phyloP scores from a whole-genome alignment of 2,329 filamentous ascomycete genomes.

The Domatiomyces globalis region DNA sequence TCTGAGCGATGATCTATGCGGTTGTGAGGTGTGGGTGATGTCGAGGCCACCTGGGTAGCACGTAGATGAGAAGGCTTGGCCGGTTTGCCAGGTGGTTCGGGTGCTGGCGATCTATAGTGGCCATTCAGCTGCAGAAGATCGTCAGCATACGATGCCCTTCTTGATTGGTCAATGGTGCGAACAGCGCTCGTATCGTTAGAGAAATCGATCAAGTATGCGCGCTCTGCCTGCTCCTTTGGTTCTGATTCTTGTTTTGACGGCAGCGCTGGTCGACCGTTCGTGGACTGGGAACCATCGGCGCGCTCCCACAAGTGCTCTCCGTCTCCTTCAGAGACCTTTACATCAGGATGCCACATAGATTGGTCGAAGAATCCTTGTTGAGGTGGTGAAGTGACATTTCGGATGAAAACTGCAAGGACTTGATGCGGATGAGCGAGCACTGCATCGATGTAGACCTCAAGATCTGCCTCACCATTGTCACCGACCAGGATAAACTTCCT shows the following conservation, averaged over 20 bases:
- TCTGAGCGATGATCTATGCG: conserved; percentile 8
- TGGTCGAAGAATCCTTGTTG: conserved; percentile 65
- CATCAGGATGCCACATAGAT: conserved; percentile 24
- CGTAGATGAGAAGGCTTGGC: conserved; percentile 29
- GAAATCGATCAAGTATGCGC: conserved; percentile 28
- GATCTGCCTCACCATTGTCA: conserved; percentile 89
- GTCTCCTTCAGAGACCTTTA: not conserved
- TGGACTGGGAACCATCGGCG: conserved; percentile 14
- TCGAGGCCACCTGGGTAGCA: conserved; percentile 9
- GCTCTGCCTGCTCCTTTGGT: not conserved
- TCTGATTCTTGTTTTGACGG: conserved; percentile 23
- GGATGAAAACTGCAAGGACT: conserved; percentile 78
- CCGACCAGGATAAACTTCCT: conserved; percentile 83
- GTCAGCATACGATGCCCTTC: conserved; percentile 3
- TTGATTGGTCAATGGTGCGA: conserved; percentile 14
- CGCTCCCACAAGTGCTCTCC: not conserved
- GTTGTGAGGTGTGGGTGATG: conserved; percentile 4
- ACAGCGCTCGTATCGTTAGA: conserved; percentile 22
- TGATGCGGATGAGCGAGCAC: conserved; percentile 68
- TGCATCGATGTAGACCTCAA: conserved; percentile 95
- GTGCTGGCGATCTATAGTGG: conserved; percentile 1
- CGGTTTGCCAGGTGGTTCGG: conserved; percentile 23
- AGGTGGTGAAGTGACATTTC: conserved; percentile 78
- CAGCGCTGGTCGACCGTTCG: conserved; percentile 25
- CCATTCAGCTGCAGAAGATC: conserved; percentile 11